Evolutionary conservation across 257 asterid species (phyloP).

Genomic region (Agastache rugosa): DNA sequence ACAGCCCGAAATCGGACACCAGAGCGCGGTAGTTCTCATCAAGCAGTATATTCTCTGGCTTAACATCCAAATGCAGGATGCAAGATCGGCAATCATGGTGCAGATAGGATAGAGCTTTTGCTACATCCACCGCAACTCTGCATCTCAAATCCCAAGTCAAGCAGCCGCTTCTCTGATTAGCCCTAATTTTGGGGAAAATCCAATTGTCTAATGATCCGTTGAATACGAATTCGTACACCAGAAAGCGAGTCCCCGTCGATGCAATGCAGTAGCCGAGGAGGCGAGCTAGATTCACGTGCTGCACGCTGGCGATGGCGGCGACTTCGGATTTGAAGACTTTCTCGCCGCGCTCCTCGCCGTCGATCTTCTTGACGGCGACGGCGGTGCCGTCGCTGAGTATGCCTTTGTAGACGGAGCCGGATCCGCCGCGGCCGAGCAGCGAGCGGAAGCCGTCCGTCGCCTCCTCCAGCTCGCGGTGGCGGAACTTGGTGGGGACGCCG

Average conservation of each 20-base stretch:
- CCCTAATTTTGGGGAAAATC: slow-evolving; percentile 52
- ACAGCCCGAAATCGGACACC: slow-evolving; percentile 72
- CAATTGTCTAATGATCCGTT: slow-evolving; percentile 75
- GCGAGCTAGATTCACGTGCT: slow-evolving; percentile 76
- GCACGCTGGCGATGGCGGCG: slow-evolving; percentile 81
- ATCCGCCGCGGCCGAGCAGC: slow-evolving; percentile 66
- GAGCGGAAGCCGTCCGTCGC: slow-evolving; percentile 71
- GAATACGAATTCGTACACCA: slow-evolving; percentile 61
- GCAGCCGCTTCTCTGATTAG: slow-evolving; percentile 45
- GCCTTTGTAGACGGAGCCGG: slow-evolving; percentile 73
- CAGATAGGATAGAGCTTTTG: slow-evolving; percentile 67
- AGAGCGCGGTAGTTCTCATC: slow-evolving; percentile 59
- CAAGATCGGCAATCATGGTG: slow-evolving; percentile 86
- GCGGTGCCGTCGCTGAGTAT: slow-evolving; percentile 62
- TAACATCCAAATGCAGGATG: slow-evolving; percentile 72
- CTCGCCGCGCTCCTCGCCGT: slow-evolving; percentile 75
- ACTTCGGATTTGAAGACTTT: slow-evolving; percentile 74
- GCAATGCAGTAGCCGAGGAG: slow-evolving; percentile 67
- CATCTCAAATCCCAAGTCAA: slow-evolving; percentile 70
- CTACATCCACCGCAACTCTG: slow-evolving; percentile 66
- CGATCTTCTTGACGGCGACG: slow-evolving; percentile 73
- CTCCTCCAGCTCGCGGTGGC: slow-evolving; percentile 67
- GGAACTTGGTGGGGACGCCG: slow-evolving; percentile 75
- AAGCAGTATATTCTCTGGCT: slow-evolving; percentile 74
- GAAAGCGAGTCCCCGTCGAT: slow-evolving; percentile 56